Evolutionary conservation across 2,329 filamentous ascomycete genomes (phyloP).

Genomic region (Niveomyces coronatus): DNA sequence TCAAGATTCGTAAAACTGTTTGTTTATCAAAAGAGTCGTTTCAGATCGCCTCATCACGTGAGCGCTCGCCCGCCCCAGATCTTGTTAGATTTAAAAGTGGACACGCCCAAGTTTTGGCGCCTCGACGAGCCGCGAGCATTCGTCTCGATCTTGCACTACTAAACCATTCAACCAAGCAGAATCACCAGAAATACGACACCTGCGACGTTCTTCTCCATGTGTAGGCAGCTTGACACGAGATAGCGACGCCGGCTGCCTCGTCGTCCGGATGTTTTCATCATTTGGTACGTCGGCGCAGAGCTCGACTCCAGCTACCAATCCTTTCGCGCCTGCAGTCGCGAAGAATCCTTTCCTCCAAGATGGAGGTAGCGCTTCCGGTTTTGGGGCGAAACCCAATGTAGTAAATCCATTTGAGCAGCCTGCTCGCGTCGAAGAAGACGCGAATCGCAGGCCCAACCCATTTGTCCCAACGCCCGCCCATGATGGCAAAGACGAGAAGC

Average conservation of each 20-base stretch:
- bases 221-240: constrained; percentile 23
- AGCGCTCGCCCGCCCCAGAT: neutral
- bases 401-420: constrained; percentile 16
- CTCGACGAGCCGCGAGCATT: constrained; percentile 8
- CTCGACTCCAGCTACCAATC: constrained; percentile 24
- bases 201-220: constrained; percentile 21
- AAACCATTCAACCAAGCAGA: too few relatives aligned
- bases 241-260: constrained; percentile 31
- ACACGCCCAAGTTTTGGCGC: constrained; percentile 7
- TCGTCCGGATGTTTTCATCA: constrained; percentile 29
- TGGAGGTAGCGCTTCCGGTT: constrained; percentile 18
- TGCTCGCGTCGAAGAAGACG: constrained; percentile 18
- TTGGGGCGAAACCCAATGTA: constrained; percentile 12
- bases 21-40: neutral
- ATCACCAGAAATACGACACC: constrained; percentile 1
- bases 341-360: constrained; percentile 22
- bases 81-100: constrained; percentile 6
- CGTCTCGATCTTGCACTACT: constrained; percentile 3
- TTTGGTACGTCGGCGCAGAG: constrained; percentile 26
- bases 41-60: constrained; percentile 5
- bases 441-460: constrained; percentile 5
- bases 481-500: neutral
- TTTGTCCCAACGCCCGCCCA: constrained; percentile 1
- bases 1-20: neutral
- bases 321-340: constrained; percentile 21